A percentile compares a stretch with the other conserved stretches of the same genome.
phyloP scores from a whole-genome alignment of 805 yeast species.

The Candida silvatica region DNA sequence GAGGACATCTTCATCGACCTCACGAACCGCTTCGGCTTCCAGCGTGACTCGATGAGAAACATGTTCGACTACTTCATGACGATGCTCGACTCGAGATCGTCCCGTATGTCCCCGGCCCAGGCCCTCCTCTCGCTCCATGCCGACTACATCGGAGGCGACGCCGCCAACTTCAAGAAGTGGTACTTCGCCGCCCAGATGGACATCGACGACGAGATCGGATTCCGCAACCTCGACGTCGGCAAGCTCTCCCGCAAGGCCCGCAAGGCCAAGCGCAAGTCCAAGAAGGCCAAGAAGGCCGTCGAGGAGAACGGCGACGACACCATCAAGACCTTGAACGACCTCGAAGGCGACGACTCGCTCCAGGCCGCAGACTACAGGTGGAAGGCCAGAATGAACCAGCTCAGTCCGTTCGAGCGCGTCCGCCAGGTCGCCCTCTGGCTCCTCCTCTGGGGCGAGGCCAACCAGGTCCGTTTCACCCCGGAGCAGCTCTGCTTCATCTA shows the following conservation, averaged over 20 bases:
- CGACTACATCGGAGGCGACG: constrained; percentile 82
- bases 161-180: constrained; percentile 83
- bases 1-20: constrained; percentile 82
- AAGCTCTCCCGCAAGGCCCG: constrained; percentile 72
- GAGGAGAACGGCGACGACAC: constrained; percentile 58
- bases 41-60: constrained; percentile 89
- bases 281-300: constrained; percentile 63
- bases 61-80: constrained; percentile 86
- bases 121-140: constrained; percentile 78
- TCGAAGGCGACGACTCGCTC: constrained; percentile 78
- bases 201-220: constrained; percentile 77
- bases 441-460: constrained; percentile 84
- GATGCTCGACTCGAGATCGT: constrained; percentile 71
- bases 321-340: constrained; percentile 48
- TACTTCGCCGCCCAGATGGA: constrained; percentile 84
- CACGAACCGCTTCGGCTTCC: constrained; percentile 80
- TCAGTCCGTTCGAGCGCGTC: constrained; percentile 71
- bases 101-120: constrained; percentile 86
- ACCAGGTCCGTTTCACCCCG: constrained; percentile 87
- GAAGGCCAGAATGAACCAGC: constrained; percentile 70
- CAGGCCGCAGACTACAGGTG: constrained; percentile 80
- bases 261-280: constrained; percentile 73
- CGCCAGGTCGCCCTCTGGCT: constrained; percentile 71
- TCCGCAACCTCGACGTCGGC: constrained; percentile 72
- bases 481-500: constrained; percentile 90